Evolutionary conservation across 768 basidiomycete species (phyloP), one percentile per base, ranked within the genome.

Genomic region (Kwoniella sp.): DNA sequence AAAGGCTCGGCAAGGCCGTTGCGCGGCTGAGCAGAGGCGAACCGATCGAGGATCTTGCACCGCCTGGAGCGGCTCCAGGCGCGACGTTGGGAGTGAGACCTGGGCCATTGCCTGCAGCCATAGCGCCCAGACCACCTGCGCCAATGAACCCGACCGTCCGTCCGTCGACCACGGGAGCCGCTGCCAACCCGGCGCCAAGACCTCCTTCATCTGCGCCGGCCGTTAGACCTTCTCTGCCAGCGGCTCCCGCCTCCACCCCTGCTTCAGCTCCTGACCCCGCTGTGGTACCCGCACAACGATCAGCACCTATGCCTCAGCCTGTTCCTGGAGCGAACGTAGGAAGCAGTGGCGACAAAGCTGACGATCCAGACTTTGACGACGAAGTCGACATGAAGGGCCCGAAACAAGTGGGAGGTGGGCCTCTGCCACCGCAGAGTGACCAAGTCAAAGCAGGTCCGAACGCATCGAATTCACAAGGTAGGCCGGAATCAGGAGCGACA

Each of bases 371-470:
- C 11, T 58, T 56, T 8, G 66, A 63, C 17, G 49, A 44, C 9
- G 66, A 65, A 23, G 57, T 57, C 0, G 56, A 59, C 37, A 59
- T 60, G 62, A 61, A 28, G 11, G 67, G 67, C 4, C 67, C 56
- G 4, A 56, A 45, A 14, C 67, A 69, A 55, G 63, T 65, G 7
- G 67, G 67, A 19, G 67, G 67, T 2, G 67, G 67, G 19, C 50
- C 59, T 15, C 17, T 53, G 23, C 50, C 56, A 25, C 17, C 17
- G 25, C 20, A 29, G 47, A 15, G 10, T 22, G 12, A 19, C 28
- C n/a, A n/a, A 5, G 5, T 14, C 19, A 9, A 38, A 5, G 19
- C 14, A 36, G 15, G 15, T 5, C 6, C 31, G 31, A 32, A 32
- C 31, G 31, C 31, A 32, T 15, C 31, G 31, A 8, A 32, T n/a